Evolutionary conservation across 192 early-diverging fungal species (phyloP).

Genomic region (Rhizophagus sp.): DNA sequence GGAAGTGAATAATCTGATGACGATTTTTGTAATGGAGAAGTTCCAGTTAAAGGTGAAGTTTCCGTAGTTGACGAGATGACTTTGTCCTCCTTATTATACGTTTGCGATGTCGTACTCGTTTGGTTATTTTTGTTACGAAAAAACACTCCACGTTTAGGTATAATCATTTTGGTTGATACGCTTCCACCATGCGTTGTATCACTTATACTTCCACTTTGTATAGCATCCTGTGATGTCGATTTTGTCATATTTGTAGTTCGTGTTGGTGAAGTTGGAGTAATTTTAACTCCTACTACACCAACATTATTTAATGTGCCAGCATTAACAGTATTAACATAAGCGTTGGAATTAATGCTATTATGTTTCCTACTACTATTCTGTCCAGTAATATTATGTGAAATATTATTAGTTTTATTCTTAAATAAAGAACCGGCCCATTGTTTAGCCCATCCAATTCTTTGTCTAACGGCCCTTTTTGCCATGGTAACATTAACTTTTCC

Average conservation of each 20-base stretch:
- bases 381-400: slow-evolving; percentile 21
- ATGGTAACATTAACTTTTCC: slow-evolving; percentile 54
- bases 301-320: too few relatives aligned
- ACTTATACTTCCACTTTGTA: slow-evolving; percentile 31
- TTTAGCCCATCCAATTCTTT: slow-evolving; percentile 54
- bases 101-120: too few relatives aligned
- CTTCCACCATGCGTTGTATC: slow-evolving; percentile 26
- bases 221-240: slow-evolving; percentile 8
- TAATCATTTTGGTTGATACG: background rate
- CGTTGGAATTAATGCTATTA: background rate
- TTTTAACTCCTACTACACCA: background rate
- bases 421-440: slow-evolving; percentile 56
- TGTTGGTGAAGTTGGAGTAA: background rate
- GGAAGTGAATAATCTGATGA: too few relatives aligned
- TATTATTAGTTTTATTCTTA: slow-evolving; percentile 7
- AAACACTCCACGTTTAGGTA: background rate
- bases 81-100: too few relatives aligned
- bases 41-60: too few relatives aligned
- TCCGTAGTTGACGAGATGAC: too few relatives aligned
- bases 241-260: background rate
- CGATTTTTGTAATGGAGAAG: too few relatives aligned
- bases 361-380: background rate
- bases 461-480: slow-evolving; percentile 56
- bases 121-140: slow-evolving; percentile 12
- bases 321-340: too few relatives aligned